Conservation (phyloP, 305 asterid genomes). For the Fraxinus velutina region DNA sequence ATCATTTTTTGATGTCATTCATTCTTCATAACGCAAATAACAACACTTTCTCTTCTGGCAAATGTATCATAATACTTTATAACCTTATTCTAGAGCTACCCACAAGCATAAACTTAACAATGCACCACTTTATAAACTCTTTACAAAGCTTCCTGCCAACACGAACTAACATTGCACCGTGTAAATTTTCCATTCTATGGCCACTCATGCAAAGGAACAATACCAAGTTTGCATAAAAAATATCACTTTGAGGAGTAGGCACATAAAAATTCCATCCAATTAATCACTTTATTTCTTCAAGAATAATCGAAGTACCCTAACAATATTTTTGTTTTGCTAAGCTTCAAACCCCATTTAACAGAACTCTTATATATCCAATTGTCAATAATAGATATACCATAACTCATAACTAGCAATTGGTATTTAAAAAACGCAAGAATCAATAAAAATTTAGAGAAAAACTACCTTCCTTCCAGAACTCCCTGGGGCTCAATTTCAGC, state of each 20-base stretch:
- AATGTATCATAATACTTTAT: neutral
- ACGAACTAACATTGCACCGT: neutral
- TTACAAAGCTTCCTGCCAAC: neutral
- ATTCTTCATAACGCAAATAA: constrained; percentile 1
- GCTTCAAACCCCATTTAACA: neutral
- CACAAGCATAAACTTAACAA: neutral
- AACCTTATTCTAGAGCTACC: neutral
- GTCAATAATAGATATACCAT: neutral
- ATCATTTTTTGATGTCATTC: neutral
- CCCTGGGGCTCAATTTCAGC: constrained; percentile 70
- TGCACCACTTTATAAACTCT: neutral
- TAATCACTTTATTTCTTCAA: neutral
- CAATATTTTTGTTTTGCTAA: neutral
- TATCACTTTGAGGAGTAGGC: neutral
- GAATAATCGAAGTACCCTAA: neutral
- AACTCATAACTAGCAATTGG: neutral
- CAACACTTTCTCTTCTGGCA: neutral
- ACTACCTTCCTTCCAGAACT: constrained; percentile 89
- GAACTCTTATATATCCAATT: neutral
- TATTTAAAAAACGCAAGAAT: neutral
- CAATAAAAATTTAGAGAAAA: neutral
- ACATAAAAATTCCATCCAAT: neutral
- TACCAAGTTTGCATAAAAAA: neutral
- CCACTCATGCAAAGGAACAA: neutral
- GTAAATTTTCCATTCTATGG: neutral